phyloP scores from a whole-genome alignment of 805 yeast genomes.

The Nakazawaea populi region DNA sequence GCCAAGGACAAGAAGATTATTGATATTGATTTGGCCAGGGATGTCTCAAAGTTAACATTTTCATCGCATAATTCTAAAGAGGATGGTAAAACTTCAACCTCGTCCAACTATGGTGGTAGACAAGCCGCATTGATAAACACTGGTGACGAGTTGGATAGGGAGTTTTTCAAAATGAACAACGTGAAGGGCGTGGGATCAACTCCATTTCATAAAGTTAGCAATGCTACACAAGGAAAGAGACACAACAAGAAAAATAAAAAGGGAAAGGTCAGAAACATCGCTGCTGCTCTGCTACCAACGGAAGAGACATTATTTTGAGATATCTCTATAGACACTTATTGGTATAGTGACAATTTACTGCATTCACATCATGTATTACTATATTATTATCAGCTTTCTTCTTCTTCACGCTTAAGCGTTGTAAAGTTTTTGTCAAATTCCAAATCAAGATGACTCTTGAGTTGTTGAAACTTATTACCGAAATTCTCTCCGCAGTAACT shows the following conservation, averaged over 20 bases:
- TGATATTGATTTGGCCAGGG: slow-evolving; percentile 60
- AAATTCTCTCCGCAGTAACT: slow-evolving; percentile 34
- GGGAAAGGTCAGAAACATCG: slow-evolving; percentile 24
- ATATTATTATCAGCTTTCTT: not conserved
- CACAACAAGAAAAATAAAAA: slow-evolving; percentile 78
- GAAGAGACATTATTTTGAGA: slow-evolving; percentile 24
- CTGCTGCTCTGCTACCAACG: not conserved
- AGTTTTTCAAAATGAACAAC: slow-evolving; percentile 68
- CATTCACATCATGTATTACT: not conserved
- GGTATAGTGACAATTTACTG: not conserved
- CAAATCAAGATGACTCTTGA: slow-evolving; percentile 34
- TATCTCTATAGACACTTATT: not conserved
- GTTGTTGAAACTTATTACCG: slow-evolving; percentile 32
- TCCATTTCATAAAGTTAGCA: slow-evolving; percentile 65
- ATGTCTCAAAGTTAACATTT: slow-evolving; percentile 68
- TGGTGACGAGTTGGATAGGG: slow-evolving; percentile 79
- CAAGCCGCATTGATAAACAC: slow-evolving; percentile 76
- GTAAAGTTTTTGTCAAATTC: slow-evolving; percentile 23
- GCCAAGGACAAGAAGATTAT: slow-evolving; percentile 49
- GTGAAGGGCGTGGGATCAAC: slow-evolving; percentile 57
- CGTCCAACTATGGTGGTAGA: slow-evolving; percentile 67
- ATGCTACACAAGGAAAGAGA: slow-evolving; percentile 35
- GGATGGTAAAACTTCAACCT: slow-evolving; percentile 39
- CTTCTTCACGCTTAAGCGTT: not conserved
- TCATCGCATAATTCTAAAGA: slow-evolving; percentile 64